Evolutionary conservation across 163 green algal species (phyloP).

Genomic region (Trebouxia gelatinosa): DNA sequence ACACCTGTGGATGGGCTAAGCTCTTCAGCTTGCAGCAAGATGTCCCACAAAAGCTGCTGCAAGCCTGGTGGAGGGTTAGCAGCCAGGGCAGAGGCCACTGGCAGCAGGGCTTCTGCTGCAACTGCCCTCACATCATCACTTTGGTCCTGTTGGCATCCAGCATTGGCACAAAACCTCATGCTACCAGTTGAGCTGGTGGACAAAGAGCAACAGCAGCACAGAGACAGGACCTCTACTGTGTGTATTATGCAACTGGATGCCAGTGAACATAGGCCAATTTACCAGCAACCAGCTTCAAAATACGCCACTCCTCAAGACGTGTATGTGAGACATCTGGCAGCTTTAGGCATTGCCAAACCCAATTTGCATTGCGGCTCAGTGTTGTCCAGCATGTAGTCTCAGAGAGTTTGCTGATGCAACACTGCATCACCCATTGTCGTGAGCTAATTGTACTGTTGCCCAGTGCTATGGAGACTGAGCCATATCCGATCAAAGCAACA

Average conservation of each 20-base stretch:
- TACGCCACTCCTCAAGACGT: not conserved
- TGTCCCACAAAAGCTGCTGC: too few relatives aligned
- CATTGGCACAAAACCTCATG: not conserved
- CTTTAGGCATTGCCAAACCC: too few relatives aligned
- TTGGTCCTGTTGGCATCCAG: slow-evolving; percentile 54
- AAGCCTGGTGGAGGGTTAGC: too few relatives aligned
- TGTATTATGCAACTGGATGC: not conserved
- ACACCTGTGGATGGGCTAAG: too few relatives aligned
- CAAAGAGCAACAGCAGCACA: not conserved
- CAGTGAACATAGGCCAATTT: not conserved
- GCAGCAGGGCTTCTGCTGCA: slow-evolving; percentile 84
- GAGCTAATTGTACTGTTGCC: not conserved
- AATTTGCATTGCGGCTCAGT: not conserved
- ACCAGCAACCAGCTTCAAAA: not conserved
- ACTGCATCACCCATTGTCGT: not conserved
- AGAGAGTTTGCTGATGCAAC: too few relatives aligned
- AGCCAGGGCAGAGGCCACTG: too few relatives aligned
- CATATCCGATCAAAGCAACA: not conserved
- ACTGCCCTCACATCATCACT: slow-evolving; percentile 91
- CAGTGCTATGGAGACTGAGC: not conserved
- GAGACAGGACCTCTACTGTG: not conserved
- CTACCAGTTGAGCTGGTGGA: too few relatives aligned
- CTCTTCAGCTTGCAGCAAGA: too few relatives aligned
- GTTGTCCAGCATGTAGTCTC: not conserved
- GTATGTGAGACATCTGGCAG: not conserved